Percentiles rank a stretch among this genome's conserved stretches.
These are phyloP conservation scores for Silene noctiflora DNA, from an alignment of 179 eudicot genomes.

Conservation along the genomic window DNA sequence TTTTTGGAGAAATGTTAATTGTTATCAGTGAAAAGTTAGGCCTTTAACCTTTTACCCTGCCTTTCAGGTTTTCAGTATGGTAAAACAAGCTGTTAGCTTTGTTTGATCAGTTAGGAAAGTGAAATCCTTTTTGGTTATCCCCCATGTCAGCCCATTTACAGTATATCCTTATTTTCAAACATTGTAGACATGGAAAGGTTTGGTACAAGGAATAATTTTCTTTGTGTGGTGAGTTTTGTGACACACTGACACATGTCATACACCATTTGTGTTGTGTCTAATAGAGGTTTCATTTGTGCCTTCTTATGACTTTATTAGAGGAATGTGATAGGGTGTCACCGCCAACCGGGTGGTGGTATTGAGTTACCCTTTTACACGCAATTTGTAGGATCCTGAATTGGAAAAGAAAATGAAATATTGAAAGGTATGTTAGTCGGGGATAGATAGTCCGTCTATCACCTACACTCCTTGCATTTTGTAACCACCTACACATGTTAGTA, in stretches of 20 bases:
- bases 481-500: no score
- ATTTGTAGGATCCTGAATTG: no score
- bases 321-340: no score
- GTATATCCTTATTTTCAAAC: constrained; percentile 20
- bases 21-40: constrained; percentile 20
- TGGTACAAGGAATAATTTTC: constrained; percentile 24
- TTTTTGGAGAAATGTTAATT: constrained; percentile 12
- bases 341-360: no score
- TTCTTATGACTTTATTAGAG: no score
- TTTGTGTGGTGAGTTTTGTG: constrained; percentile 11
- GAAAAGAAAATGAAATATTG: no score
- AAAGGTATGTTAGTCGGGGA: no score
- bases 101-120: constrained; percentile 31
- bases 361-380: no score
- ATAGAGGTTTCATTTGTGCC: no score
- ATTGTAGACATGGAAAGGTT: constrained; percentile 26
- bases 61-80: neutral
- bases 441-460: no score
- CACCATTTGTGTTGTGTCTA: neutral
- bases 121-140: constrained; percentile 31
- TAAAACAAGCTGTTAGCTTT: constrained; percentile 24
- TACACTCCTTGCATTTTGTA: no score
- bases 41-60: constrained; percentile 17
- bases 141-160: constrained; percentile 37
- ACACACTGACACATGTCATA: constrained; percentile 26